A percentile compares a stretch with the other conserved stretches of the same genome.
Conservation (phyloP, 441 rosid species). For the Croton setiger region DNA sequence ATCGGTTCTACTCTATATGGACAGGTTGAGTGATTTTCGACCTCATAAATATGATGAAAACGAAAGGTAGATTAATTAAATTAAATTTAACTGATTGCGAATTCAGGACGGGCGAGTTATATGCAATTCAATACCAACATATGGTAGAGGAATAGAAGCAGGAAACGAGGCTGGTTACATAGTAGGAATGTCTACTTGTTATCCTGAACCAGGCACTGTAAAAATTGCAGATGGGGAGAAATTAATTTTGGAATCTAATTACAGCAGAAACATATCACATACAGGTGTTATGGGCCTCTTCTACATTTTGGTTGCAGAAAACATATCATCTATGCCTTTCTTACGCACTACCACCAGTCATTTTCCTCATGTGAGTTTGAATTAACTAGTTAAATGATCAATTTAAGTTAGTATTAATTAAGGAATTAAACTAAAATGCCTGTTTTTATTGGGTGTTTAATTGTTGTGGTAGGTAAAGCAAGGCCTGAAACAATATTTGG, state of each 20-base stretch:
- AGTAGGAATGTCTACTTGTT: constrained; percentile 91
- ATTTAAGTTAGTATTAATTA: no score
- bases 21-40: constrained; percentile 41
- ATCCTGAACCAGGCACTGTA: constrained; percentile 60
- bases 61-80: no score
- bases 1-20: constrained; percentile 61
- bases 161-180: constrained; percentile 88
- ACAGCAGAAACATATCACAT: constrained; percentile 47
- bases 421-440: no score
- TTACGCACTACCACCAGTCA: constrained; percentile 14
- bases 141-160: constrained; percentile 67
- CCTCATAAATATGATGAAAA: neutral
- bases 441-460: no score
- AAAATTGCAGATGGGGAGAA: constrained; percentile 55
- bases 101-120: constrained; percentile 55
- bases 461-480: no score
- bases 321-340: constrained; percentile 30
- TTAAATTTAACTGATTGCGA: neutral
- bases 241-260: constrained; percentile 58
- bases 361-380: constrained; percentile 31
- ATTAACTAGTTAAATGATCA: no score
- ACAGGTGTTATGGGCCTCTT: constrained; percentile 87
- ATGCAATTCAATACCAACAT: constrained; percentile 55
- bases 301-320: constrained; percentile 61
- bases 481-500: no score